Conservation (phyloP, 345 rosid species). For the Nephelium lappaceum region DNA sequence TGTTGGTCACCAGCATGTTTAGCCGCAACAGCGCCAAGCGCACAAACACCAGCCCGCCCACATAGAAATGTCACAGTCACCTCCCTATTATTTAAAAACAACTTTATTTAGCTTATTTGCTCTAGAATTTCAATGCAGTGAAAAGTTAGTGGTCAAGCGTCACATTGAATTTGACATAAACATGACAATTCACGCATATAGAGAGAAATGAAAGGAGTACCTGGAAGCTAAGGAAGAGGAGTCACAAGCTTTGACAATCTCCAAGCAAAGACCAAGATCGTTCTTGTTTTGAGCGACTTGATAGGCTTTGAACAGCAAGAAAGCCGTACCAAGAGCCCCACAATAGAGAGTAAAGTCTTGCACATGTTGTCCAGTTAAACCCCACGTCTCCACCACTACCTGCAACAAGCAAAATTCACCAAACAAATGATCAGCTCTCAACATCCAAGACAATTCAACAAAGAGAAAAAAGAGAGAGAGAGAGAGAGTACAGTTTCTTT, state of each 20-base stretch:
- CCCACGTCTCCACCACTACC: conserved; percentile 65
- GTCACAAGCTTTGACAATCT: conserved; percentile 56
- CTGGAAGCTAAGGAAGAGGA: conserved; percentile 54
- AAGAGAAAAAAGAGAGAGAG: background rate
- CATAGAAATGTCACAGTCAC: conserved; percentile 66
- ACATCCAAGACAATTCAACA: background rate
- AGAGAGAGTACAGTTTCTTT: conserved; percentile 64
- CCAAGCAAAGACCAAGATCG: conserved; percentile 51
- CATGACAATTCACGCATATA: background rate
- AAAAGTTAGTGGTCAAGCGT: background rate
- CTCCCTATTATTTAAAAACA: conserved; percentile 31
- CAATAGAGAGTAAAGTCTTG: conserved; percentile 51
- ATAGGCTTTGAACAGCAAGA: conserved; percentile 58
- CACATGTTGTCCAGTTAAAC: conserved; percentile 40
- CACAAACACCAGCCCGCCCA: conserved; percentile 68
- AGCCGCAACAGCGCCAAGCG: conserved; percentile 71
- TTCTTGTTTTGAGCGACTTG: conserved; percentile 40
- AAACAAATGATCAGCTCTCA: conserved; percentile 13
- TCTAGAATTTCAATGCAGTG: background rate
- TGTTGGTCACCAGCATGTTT: conserved; percentile 48
- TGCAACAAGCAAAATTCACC: conserved; percentile 25
- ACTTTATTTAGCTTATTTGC: background rate
- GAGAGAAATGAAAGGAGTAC: conserved; percentile 25
- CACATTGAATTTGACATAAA: background rate
- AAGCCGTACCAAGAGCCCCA: conserved; percentile 63